A percentile compares a stretch with the other conserved stretches of the same genome.
Evolutionary conservation across 495 filamentous ascomycete species (phyloP).

Genomic region (Terfezia claveryi): DNA sequence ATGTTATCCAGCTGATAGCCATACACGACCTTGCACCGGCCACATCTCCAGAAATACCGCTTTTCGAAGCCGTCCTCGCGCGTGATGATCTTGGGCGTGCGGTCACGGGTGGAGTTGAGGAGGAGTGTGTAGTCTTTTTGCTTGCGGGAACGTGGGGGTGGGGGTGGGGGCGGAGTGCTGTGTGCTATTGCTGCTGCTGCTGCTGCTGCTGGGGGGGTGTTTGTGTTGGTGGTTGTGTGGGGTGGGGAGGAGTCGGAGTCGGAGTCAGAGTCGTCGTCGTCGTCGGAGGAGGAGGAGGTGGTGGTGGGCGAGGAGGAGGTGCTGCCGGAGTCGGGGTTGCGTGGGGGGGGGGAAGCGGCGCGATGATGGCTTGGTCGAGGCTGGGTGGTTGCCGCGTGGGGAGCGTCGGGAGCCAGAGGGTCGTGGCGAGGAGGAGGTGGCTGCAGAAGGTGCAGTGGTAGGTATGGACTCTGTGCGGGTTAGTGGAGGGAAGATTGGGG

Average conservation of each 20-base stretch:
- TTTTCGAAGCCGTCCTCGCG: conserved; percentile 56
- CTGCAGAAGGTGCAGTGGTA: conserved; percentile 57
- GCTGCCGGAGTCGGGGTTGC: not conserved
- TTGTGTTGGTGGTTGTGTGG: not conserved
- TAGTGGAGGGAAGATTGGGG: conserved; percentile 1
- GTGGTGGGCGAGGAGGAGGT: conserved; percentile 10
- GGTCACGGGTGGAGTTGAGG: conserved; percentile 22
- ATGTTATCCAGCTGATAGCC: conserved; percentile 35
- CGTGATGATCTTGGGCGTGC: conserved; percentile 31
- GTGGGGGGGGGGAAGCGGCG: conserved; percentile 22
- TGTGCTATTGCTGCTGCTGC: not conserved
- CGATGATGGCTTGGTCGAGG: conserved; percentile 26
- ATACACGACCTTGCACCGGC: conserved; percentile 38
- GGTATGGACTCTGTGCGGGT: conserved; percentile 23
- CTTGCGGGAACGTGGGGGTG: conserved; percentile 2
- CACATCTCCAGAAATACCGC: conserved; percentile 36
- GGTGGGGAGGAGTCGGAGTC: not conserved
- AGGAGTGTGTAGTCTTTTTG: conserved; percentile 19
- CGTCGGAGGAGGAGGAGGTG: conserved; percentile 4
- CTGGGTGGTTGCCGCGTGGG: conserved; percentile 28
- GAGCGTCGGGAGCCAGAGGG: conserved; percentile 31
- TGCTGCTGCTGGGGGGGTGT: conserved; percentile 1
- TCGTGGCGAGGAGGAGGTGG: conserved; percentile 46
- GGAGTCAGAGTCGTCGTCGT: conserved; percentile 2
- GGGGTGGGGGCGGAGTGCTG: conserved; percentile 1